Evolutionary conservation across 2,329 filamentous ascomycete genomes (phyloP).

Genomic region (Exophiala alcalophila): DNA sequence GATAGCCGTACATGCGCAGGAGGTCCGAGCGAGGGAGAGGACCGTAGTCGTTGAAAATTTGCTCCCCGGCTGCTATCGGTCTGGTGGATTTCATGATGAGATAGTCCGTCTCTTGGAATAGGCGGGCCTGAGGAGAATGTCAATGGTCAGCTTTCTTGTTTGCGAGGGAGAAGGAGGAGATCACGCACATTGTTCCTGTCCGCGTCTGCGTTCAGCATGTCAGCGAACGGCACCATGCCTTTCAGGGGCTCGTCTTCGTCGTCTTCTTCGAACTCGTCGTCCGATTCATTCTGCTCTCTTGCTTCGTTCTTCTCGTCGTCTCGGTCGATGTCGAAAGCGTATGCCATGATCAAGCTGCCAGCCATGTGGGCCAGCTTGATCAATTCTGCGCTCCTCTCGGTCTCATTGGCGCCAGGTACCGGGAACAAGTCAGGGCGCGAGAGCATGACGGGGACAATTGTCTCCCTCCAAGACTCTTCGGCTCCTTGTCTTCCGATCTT

Average conservation of each 20-base stretch:
- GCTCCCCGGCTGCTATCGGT: conserved; percentile 65
- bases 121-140: conserved; percentile 42
- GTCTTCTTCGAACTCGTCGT: conserved; percentile 26
- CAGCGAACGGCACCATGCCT: conserved; percentile 75
- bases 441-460: conserved; percentile 53
- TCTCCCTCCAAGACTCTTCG: conserved; percentile 63
- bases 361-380: conserved; percentile 68
- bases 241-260: conserved; percentile 54
- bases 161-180: conserved; percentile 33
- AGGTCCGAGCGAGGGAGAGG: conserved; percentile 79
- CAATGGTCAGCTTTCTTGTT: conserved; percentile 1
- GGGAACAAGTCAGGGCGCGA: conserved; percentile 44
- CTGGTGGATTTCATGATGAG: conserved; percentile 71
- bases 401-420: conserved; percentile 33
- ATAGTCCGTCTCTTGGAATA: conserved; percentile 57
- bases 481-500: conserved; percentile 75
- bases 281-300: conserved; percentile 12
- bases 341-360: conserved; percentile 88
- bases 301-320: conserved; percentile 28
- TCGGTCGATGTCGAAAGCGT: conserved; percentile 73
- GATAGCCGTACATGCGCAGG: conserved; percentile 80
- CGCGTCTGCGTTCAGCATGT: conserved; percentile 84
- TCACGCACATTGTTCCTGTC: conserved; percentile 66
- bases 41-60: conserved; percentile 88
- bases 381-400: conserved; percentile 39